Evolutionary conservation across 2,329 filamentous ascomycete genomes (phyloP), one percentile per base, ranked within the genome.

Genomic region (Paraphaeosphaeria sporulosa): DNA sequence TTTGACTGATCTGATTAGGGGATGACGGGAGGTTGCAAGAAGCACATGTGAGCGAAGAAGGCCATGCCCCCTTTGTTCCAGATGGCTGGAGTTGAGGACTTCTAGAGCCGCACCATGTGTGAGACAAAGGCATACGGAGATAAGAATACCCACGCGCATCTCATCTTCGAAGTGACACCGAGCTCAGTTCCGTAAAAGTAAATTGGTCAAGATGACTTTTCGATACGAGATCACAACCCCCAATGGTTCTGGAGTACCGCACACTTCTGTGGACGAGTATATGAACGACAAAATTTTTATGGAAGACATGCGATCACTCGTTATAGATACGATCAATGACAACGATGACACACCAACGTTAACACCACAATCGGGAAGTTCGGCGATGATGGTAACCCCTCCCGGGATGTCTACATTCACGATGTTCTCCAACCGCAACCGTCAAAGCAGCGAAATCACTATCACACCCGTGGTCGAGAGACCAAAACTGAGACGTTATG

Each of bases 401-500:
- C 52, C 52, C 12, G 23, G 27, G 13, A n/a, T 53, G 17, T 55
- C 52, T 19, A 27, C 48, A 10, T 32, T 40, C 27, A 52, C 42
- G n/a, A 32, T 46, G 38, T 49, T 43, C 44, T 38, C 58, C 9
- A 36, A 63, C 38, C 55, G 52, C 52, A 30, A 32, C 52, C 59
- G 51, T 19, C 62, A 61, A 32, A 59, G 56, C 25, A 50, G 50
- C 21, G 58, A 57, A n/a, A 25, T 23, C 2, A 43, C 38, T 23
- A 46, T 46, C 32, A 57, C 25, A 32, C 42, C 54, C 34, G 40
- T 36, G 57, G 53, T 12, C 30, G 15, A 38, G 48, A 62, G 59
- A 54, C 66, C 67, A 12, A 64, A 50, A 44, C 21, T 68, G 43
- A 57, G 46, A 46, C 64, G 59, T 42, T 74, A 71, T 48, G 60